phyloP scores from a whole-genome alignment of 352 stramenopile species.

The Phytophthora syringae region DNA sequence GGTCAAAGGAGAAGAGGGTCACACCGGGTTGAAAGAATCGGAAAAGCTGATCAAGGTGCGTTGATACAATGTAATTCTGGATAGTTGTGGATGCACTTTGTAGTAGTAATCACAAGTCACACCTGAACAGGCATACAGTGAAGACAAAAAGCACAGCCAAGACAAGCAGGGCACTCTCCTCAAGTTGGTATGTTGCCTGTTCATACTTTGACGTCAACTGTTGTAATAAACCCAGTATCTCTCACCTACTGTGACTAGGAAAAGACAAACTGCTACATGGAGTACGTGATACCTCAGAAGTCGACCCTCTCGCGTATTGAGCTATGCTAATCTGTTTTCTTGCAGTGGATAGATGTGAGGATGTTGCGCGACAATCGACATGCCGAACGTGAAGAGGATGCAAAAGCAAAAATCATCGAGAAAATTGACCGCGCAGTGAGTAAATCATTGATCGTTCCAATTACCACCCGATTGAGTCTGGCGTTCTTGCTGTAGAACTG shows the following conservation, averaged over 20 bases:
- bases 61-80: neutral
- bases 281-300: conserved; percentile 16
- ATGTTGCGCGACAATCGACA: conserved; percentile 36
- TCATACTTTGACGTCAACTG: neutral
- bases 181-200: conserved; percentile 30
- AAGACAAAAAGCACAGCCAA: conserved; percentile 38
- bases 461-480: neutral
- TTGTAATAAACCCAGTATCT: neutral
- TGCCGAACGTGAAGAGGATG: conserved; percentile 36
- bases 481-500: conserved; percentile 39
- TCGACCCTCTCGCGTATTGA: neutral
- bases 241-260: conserved; percentile 20
- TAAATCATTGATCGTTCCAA: neutral
- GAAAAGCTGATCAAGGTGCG: conserved; percentile 55
- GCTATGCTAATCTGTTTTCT: neutral
- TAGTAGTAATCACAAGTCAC: neutral
- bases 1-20: conserved; percentile 46
- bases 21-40: conserved; percentile 48
- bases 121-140: conserved; percentile 32
- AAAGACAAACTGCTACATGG: conserved; percentile 47
- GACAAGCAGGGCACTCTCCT: conserved; percentile 37
- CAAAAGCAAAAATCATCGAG: conserved; percentile 42
- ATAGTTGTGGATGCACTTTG: neutral
- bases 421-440: conserved; percentile 44
- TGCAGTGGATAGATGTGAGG: conserved; percentile 59